These are phyloP conservation scores for Talaromyces atroroseus DNA, from an alignment of 2,329 filamentous ascomycete species.

Conservation along the genomic window DNA sequence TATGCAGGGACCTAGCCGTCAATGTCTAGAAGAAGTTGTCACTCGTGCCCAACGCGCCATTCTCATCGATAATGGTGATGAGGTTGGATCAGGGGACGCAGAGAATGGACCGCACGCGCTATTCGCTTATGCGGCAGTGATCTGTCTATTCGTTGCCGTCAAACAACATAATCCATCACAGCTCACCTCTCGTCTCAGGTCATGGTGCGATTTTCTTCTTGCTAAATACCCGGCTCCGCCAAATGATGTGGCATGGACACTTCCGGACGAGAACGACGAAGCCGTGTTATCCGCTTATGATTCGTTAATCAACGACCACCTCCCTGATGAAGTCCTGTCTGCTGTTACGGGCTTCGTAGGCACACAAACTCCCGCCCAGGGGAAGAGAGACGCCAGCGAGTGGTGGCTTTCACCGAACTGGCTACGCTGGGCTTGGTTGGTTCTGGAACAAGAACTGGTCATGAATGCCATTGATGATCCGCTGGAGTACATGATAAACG, in stretches of 20 bases:
- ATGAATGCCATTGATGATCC: conserved; percentile 32
- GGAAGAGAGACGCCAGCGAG: conserved; percentile 16
- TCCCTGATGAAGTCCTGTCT: conserved; percentile 6
- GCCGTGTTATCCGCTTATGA: conserved; percentile 19
- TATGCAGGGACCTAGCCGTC: conserved; percentile 21
- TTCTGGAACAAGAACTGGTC: conserved; percentile 36
- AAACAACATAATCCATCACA: conserved; percentile 15
- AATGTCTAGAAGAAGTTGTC: neutral
- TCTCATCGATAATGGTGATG: conserved; percentile 12
- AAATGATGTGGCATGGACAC: conserved; percentile 26
- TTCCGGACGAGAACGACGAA: conserved; percentile 26
- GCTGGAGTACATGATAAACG: conserved; percentile 22
- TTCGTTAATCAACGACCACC: conserved; percentile 19
- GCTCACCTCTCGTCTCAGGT: conserved; percentile 29
- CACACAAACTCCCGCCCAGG: neutral
- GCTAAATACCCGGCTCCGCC: conserved; percentile 29
- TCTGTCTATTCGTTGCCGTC: conserved; percentile 29
- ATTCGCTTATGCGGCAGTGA: conserved; percentile 28
- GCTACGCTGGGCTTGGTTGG: conserved; percentile 41
- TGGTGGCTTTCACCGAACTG: conserved; percentile 35
- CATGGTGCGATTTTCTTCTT: conserved; percentile 34
- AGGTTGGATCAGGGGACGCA: conserved; percentile 13
- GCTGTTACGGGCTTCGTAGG: neutral
- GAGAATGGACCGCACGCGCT: conserved; percentile 15
- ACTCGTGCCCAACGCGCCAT: neutral